Base-by-base conservation (phyloP, 768 basidiomycete species). In the Mycena indigotica region DNA sequence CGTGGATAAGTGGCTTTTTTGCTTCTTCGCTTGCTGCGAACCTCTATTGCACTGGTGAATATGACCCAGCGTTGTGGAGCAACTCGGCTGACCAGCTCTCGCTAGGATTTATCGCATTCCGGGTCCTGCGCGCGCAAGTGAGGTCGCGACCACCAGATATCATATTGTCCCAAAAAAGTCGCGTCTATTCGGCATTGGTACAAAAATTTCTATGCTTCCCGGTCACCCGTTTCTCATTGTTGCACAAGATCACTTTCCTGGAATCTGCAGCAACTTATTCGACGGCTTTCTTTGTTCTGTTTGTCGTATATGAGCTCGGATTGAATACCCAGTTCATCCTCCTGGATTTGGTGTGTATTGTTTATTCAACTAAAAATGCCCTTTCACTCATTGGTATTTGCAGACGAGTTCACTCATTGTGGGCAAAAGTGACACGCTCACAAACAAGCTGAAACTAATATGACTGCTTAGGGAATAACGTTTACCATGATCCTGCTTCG, bases 231-330 rank as follows among this genome's bases (percentile, higher is more conserved):
- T 46, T n/a, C 13, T 13, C 6, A 12, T 45, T 12, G 44, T 13
- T 26, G 26, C 39, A 23, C 5, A 26, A 51, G 53, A 60, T 51
- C 3, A 44, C 56, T 19, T 23, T 60, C 38, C 23, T 60, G 23
- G 59, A 60, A 44, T 56, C 54, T 23, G 59, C 59, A 13, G 54
- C 59, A 4, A 46, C 51, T 19, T 60, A 60, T 48, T 60, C 59
- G 15, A 6, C 55, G 8, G 30, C 54, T 3, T 21, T 60, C 21
- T 38, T 51, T 2, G 41, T 40, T 30, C 51, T 60, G 5, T 25
- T 60, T 26, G 39, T 52, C 4, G 23, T 55, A 13, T 60, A 60
- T 29, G 25, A 30, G 6, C 25, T 60, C 19, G 46, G 39, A 13
- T 50, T 28, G 6, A 55, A 60, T 26, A 39, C 50, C 19, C 59